Evolutionary conservation across 305 asterid genomes (phyloP).

Genomic region (Stenogyne calaminthoides): DNA sequence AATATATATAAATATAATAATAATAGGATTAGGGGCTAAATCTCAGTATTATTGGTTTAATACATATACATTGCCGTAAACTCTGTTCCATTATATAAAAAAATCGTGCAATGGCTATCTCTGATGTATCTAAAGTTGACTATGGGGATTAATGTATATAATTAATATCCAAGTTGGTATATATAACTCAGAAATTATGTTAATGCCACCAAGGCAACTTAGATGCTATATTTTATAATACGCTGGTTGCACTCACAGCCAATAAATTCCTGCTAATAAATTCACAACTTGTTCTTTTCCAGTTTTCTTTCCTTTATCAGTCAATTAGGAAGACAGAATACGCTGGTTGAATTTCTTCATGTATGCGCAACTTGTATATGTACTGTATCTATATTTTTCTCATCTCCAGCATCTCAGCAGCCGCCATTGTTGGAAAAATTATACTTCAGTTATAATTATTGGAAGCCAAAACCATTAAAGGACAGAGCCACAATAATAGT

Average conservation of each 20-base stretch:
- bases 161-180: constrained; percentile 9
- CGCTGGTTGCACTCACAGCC: not conserved
- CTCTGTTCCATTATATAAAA: not conserved
- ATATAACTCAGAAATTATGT: not conserved
- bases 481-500: not conserved
- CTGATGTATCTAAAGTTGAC: constrained; percentile 2
- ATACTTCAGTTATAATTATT: no score
- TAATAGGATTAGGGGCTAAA: not conserved
- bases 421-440: not conserved
- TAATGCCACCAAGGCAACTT: not conserved
- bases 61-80: not conserved
- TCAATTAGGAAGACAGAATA: not conserved
- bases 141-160: not conserved
- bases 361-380: no score
- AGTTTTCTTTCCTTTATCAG: not conserved
- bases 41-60: not conserved
- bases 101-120: not conserved
- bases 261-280: no score
- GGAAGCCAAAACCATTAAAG: no score
- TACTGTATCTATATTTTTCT: not conserved
- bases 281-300: not conserved
- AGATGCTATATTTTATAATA: not conserved
- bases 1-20: no score
- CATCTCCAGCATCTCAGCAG: not conserved
- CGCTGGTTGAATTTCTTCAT: no score